Percentiles rank a stretch among this genome's conserved stretches.
These are phyloP conservation scores for Auricularia auricula-judae DNA, from an alignment of 768 basidiomycete genomes.

Conservation along the genomic window DNA sequence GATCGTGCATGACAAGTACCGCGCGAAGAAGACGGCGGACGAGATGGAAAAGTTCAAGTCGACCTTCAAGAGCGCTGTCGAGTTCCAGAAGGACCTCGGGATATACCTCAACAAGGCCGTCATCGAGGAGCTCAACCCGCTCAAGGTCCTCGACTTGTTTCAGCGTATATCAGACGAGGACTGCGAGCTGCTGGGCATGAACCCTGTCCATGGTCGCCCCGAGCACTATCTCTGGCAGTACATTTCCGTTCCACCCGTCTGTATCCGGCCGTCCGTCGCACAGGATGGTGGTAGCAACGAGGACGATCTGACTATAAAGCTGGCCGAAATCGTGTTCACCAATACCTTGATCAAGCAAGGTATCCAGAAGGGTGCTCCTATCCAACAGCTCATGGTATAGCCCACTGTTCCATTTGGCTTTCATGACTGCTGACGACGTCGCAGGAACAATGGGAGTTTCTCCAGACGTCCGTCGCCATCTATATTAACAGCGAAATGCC, in stretches of 20 bases:
- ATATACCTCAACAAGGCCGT: conserved; percentile 79
- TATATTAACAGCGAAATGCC: conserved; percentile 98
- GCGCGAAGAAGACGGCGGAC: conserved; percentile 84
- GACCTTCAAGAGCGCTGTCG: conserved; percentile 71
- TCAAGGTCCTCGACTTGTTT: conserved; percentile 90
- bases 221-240: conserved; percentile 99
- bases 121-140: conserved; percentile 86
- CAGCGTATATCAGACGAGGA: conserved; percentile 90
- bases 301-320: conserved; percentile 94
- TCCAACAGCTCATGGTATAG: conserved; percentile 76
- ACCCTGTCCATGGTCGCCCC: conserved; percentile 80
- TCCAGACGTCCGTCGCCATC: conserved; percentile 90
- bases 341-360: conserved; percentile 90
- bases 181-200: conserved; percentile 85
- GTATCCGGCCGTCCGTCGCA: conserved; percentile 92
- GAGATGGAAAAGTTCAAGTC: conserved; percentile 82
- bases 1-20: conserved; percentile 96
- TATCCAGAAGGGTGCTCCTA: conserved; percentile 77
- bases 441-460: conserved; percentile 97
- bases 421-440: conserved; percentile 3
- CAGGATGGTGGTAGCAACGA: conserved; percentile 98
- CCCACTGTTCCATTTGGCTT: not conserved
- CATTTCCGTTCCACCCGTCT: conserved; percentile 93
- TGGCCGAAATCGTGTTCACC: conserved; percentile 92
- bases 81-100: conserved; percentile 77